Percentiles rank a stretch among this genome's conserved stretches.
phyloP scores from a whole-genome alignment of 768 basidiomycete species.

The Coprinopsis strossmayeri region DNA sequence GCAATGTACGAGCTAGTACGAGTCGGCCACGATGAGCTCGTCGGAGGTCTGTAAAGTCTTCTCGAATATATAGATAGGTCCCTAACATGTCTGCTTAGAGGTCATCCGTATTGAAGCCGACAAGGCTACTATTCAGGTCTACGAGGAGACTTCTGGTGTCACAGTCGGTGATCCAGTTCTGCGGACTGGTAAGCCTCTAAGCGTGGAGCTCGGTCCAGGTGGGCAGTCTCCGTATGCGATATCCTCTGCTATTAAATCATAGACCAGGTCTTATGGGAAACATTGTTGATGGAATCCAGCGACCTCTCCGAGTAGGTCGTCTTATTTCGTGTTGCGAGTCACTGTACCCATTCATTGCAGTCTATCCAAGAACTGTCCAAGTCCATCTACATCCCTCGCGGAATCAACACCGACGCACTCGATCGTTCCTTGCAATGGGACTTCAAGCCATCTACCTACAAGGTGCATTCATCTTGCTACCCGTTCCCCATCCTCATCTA shows the following conservation, averaged over 20 bases:
- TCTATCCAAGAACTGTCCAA: constrained; percentile 95
- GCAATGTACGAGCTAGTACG: constrained; percentile 99
- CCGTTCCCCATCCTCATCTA: constrained; percentile 27
- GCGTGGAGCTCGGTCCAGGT: constrained; percentile 98
- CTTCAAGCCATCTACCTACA: constrained; percentile 64
- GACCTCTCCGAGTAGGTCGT: constrained; percentile 72
- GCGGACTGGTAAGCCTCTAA: constrained; percentile 95
- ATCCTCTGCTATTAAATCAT: neutral
- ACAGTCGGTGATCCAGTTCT: constrained; percentile 98
- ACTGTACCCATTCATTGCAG: constrained; percentile 23
- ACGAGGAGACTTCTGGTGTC: constrained; percentile 98
- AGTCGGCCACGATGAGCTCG: constrained; percentile 96
- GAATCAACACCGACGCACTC: constrained; percentile 95
- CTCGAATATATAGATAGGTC: neutral
- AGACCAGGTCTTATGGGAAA: constrained; percentile 91
- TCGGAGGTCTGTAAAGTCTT: constrained; percentile 65
- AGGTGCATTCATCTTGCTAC: constrained; percentile 49
- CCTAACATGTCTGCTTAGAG: constrained; percentile 46
- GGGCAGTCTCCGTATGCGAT: constrained; percentile 14
- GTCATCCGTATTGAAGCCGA: constrained; percentile 98
- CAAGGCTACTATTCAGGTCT: constrained; percentile 98
- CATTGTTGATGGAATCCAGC: constrained; percentile 96
- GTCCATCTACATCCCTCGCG: constrained; percentile 99
- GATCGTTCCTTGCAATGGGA: constrained; percentile 91
- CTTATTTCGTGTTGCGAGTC: neutral